Evolutionary conservation across 352 stramenopile species (phyloP).

Genomic region (Pythium plurisporium): DNA sequence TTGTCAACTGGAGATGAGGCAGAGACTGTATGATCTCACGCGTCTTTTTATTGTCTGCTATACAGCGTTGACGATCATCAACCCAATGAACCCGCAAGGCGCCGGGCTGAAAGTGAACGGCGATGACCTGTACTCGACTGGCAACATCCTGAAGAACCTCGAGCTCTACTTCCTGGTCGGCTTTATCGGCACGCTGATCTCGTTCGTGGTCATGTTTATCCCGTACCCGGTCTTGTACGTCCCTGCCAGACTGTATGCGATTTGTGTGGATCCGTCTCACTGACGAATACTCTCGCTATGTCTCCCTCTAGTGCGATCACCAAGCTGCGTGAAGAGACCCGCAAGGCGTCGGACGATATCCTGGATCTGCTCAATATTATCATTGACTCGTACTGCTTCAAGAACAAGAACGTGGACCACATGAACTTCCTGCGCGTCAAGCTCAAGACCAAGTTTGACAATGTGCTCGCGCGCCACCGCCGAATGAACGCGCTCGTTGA

Average conservation of each 20-base stretch:
- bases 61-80: conserved; percentile 54
- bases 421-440: conserved; percentile 80
- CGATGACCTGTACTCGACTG: too few relatives aligned
- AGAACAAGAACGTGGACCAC: conserved; percentile 64
- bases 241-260: too few relatives aligned
- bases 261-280: too few relatives aligned
- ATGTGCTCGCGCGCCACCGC: conserved; percentile 36
- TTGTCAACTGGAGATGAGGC: too few relatives aligned
- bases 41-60: too few relatives aligned
- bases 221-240: conserved; percentile 69
- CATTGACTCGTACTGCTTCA: conserved; percentile 77
- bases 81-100: conserved; percentile 72
- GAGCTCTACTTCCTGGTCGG: conserved; percentile 64
- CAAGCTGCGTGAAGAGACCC: conserved; percentile 42
- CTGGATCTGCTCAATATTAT: conserved; percentile 76
- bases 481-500: conserved; percentile 59
- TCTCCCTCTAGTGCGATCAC: too few relatives aligned
- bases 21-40: too few relatives aligned
- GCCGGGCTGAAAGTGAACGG: too few relatives aligned
- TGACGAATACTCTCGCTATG: too few relatives aligned
- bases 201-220: conserved; percentile 49
- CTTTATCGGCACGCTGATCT: conserved; percentile 55
- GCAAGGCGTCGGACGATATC: conserved; percentile 49
- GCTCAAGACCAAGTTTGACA: conserved; percentile 68
- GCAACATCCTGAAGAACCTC: conserved; percentile 61